Conservation (phyloP, 805 yeast species). For the Jamesozyma piceae region DNA sequence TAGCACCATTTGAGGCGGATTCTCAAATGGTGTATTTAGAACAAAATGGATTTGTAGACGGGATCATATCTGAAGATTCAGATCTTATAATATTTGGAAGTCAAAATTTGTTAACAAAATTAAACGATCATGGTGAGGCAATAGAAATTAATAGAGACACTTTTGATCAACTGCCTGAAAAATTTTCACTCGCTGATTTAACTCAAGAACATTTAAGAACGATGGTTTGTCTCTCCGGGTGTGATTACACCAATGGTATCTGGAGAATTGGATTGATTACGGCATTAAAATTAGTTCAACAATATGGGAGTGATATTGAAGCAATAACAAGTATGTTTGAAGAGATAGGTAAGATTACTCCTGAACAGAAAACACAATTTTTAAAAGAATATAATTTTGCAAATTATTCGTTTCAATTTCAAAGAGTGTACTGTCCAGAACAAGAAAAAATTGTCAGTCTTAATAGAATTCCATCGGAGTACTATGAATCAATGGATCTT, state of each 20-base stretch:
- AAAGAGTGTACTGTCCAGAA: constrained; percentile 70
- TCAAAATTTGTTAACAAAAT: constrained; percentile 59
- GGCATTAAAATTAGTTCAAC: constrained; percentile 49
- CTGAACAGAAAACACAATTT: constrained; percentile 17
- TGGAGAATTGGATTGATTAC: constrained; percentile 68
- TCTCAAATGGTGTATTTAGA: constrained; percentile 90
- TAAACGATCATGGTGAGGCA: constrained; percentile 58
- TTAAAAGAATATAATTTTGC: constrained; percentile 54
- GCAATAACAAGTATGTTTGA: constrained; percentile 19
- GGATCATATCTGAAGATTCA: constrained; percentile 85
- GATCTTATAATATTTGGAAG: constrained; percentile 87
- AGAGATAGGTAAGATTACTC: constrained; percentile 38
- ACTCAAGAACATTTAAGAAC: constrained; percentile 45
- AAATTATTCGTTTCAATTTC: constrained; percentile 67
- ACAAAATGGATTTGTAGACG: constrained; percentile 61
- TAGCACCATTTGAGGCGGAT: constrained; percentile 97
- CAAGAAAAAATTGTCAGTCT: constrained; percentile 41
- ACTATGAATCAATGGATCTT: neutral
- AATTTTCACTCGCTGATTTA: constrained; percentile 41
- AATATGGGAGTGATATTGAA: constrained; percentile 18
- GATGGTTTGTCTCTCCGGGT: constrained; percentile 80
- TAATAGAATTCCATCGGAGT: constrained; percentile 38
- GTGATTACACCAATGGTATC: constrained; percentile 86
- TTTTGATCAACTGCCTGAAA: constrained; percentile 37
- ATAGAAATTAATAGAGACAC: constrained; percentile 51